Evolutionary conservation across 78 protist genomes (phyloP).

Genomic region (Dictyostelium purpureum): DNA sequence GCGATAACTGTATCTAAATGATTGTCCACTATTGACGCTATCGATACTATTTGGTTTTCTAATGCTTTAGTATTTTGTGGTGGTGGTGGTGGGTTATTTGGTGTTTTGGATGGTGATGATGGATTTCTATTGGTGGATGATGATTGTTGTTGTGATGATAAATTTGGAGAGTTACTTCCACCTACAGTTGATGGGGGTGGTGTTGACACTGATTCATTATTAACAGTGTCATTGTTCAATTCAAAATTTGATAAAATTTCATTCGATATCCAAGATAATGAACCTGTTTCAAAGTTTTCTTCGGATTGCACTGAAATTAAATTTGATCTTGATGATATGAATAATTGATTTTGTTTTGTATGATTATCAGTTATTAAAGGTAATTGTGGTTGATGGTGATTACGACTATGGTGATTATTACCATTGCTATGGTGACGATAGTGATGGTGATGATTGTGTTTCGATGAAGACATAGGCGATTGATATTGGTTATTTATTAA

Average conservation of each 20-base stretch:
- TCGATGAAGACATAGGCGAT: not conserved
- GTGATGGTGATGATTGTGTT: not conserved
- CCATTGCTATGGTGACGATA: not conserved
- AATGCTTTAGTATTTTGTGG: not conserved
- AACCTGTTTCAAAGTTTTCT: slow-evolving; percentile 19
- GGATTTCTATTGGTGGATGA: not conserved
- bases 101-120: slow-evolving; percentile 6
- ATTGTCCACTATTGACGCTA: not conserved
- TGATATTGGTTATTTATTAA: not conserved
- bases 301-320: slow-evolving; percentile 10
- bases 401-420: not conserved
- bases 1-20: slow-evolving; percentile 1
- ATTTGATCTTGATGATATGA: slow-evolving; percentile 5
- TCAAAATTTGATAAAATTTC: slow-evolving; percentile 14
- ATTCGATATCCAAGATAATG: slow-evolving; percentile 46
- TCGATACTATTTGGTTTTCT: not conserved
- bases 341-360: slow-evolving; percentile 1
- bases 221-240: too few relatives aligned
- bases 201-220: not conserved
- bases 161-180: too few relatives aligned
- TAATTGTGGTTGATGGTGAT: not conserved
- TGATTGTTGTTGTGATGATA: not conserved
- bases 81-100: not conserved
- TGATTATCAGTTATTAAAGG: not conserved
- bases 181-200: not conserved